Conservation (phyloP, 2,329 filamentous ascomycete species). For the Tolypocladium nubicola region DNA sequence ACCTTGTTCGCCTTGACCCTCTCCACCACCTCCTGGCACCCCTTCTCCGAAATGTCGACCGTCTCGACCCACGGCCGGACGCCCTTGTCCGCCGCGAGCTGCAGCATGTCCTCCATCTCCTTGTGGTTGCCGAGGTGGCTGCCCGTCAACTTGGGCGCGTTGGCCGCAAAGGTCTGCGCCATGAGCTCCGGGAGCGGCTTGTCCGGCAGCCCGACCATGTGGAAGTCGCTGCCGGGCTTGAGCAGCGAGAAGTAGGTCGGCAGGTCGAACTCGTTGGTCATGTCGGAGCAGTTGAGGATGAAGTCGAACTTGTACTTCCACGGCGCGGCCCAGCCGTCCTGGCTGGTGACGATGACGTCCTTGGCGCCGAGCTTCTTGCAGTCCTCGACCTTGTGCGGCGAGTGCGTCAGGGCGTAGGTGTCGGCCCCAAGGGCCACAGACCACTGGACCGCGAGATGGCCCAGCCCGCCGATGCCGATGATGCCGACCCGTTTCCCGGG, state of each 20-base stretch:
- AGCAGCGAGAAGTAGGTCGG: constrained; percentile 37
- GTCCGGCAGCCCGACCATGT: constrained; percentile 47
- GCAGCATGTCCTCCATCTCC: constrained; percentile 47
- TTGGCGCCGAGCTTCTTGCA: constrained; percentile 52
- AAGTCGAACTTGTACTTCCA: constrained; percentile 41
- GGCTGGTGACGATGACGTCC: constrained; percentile 33
- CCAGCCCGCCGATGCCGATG: constrained; percentile 62
- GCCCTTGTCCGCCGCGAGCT: constrained; percentile 44
- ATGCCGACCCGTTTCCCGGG: constrained; percentile 63
- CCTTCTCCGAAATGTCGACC: constrained; percentile 55
- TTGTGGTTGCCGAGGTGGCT: constrained; percentile 52
- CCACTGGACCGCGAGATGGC: constrained; percentile 63
- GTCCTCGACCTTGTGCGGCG: constrained; percentile 45
- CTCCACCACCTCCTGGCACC: constrained; percentile 59
- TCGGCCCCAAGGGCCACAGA: constrained; percentile 61
- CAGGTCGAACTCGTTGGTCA: constrained; percentile 44
- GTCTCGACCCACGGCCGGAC: constrained; percentile 48
- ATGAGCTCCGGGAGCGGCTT: constrained; percentile 31
- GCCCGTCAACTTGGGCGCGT: constrained; percentile 38
- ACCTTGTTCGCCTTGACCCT: constrained; percentile 62
- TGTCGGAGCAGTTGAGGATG: constrained; percentile 38
- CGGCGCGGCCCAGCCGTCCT: constrained; percentile 47
- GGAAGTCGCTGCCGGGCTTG: constrained; percentile 43
- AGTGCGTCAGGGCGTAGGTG: constrained; percentile 53
- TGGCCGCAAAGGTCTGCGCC: constrained; percentile 33